Base-by-base conservation (phyloP, 805 yeast genomes). In the Lachancea quebecensis region DNA sequence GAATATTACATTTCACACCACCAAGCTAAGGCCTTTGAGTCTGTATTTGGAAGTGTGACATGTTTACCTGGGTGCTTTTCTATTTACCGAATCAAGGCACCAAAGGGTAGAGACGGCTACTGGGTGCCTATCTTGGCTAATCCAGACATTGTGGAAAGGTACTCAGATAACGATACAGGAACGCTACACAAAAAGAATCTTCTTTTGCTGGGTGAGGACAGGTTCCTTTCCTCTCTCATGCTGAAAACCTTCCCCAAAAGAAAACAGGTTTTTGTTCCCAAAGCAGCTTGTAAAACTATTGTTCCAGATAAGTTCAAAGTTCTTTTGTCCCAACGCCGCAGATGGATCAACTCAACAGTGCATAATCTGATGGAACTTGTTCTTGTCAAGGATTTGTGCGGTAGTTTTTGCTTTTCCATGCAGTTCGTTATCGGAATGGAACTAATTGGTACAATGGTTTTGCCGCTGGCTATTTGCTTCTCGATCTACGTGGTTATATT, bases 11-110 rank as follows among this genome's bases (percentile, higher is more conserved):
- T 89, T 51, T 88, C 96, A 4, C 96, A 89, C 66, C 97, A 89
- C 67, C 95, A 86, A 61, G 80, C 96, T 1, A 89, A 89, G 65
- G 95, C 96, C 0, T 89, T 89, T 64, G 97, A 89, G 67, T 82
- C 95, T n/a, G 90, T 85, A 1, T 89, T 89, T 65, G 96, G 96
- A 47, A 83, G 93, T 54, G 97, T 89, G 12, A 89, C 97, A 0
- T 89, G 97, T 75, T 74, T 89, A 50, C 97, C 97, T 0, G 97
- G 97, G 34, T 89, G 97, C 71, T 89, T 89, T 73, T 83, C 86
- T 49, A 83, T 89, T 81, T 89, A 90, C 61, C 76, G 97, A 56
- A 85, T 89, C 61, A 89, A 89, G 65, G 72, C 95, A 0, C 96
- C 96, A 18, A 88, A 87, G 66, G 89, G 90, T 12, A 53, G 69